Base-by-base conservation (phyloP, 2,329 filamentous ascomycete genomes). In the Phialophora expanda region DNA sequence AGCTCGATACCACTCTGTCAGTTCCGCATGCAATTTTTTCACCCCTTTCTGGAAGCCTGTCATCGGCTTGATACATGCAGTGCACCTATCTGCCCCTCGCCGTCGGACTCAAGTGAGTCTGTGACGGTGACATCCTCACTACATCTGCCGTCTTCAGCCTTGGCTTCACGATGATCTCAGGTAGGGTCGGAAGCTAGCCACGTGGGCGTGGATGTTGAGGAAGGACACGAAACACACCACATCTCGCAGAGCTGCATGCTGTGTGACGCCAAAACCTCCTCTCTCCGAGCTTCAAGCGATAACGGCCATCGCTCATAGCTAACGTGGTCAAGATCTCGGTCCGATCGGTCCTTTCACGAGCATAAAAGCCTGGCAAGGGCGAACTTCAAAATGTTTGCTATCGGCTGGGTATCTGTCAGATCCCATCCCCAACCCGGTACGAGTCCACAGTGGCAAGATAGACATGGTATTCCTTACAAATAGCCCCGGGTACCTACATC, bases 401-500 rank as follows among this genome's bases (percentile, higher is more conserved):
- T 57, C 54, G 55, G 46, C 26, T 26, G 50, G 28, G 24, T 50
- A 59, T 51, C 48, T 55, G 59, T 30, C 54, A 62, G 26, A 28
- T 65, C 54, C 24, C 48, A 56, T 28, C 32, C 26, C 30, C 41
- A 51, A 48, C 34, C 44, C 48, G 59, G 14, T 38, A 26, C n/a
- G 6, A 20, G 20, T 48, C 58, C 20, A 12, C 55, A 26, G 54
- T 38, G 50, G 38, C 12, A 22, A 38, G 28, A n/a, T 34, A n/a
- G 26, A 34, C 57, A 48, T 51, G 44, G 56, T 20, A 58, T 22
- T 38, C 59, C 38, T 69, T 66, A 38, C 66, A 69, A 69, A 69
- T 69, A 56, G 34, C 20, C 9, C 14, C 56, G 67, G 67, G 67
- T 69, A 67, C 62, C 64, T 69, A 61, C 67, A 61, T 26, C 56